Evolutionary conservation across 2,329 filamentous ascomycete species (phyloP).

Genomic region (Diaporthe caulivora): DNA sequence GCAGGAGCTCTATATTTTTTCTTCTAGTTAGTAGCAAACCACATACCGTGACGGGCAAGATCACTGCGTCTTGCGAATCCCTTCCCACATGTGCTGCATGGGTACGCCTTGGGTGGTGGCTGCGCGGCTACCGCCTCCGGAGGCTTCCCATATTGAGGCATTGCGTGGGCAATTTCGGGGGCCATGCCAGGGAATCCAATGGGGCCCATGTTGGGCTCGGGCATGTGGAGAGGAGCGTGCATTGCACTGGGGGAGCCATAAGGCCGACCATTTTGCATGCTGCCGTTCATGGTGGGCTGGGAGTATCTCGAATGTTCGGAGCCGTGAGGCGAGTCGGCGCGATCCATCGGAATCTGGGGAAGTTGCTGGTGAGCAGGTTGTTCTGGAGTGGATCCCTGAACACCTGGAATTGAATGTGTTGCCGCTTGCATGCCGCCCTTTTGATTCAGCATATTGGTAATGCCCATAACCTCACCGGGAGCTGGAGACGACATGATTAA

Average conservation of each 20-base stretch:
- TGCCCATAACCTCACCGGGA: conserved; percentile 64
- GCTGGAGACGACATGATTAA: conserved; percentile 57
- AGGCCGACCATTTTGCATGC: conserved; percentile 54
- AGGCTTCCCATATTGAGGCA: conserved; percentile 52
- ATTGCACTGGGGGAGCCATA: conserved; percentile 68
- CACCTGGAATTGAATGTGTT: conserved; percentile 48
- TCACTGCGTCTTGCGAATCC: conserved; percentile 95
- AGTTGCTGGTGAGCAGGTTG: conserved; percentile 43
- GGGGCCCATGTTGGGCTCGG: conserved; percentile 54
- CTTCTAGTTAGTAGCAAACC: neutral
- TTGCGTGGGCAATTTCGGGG: conserved; percentile 54
- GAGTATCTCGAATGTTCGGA: conserved; percentile 71
- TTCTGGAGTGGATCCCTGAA: conserved; percentile 46
- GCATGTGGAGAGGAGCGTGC: conserved; percentile 62
- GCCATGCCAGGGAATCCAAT: conserved; percentile 49
- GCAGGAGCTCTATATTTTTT: conserved; percentile 28
- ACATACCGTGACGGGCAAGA: conserved; percentile 84
- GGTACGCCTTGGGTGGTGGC: conserved; percentile 76
- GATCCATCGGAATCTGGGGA: conserved; percentile 58
- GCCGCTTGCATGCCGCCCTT: conserved; percentile 53
- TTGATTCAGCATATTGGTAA: conserved; percentile 66
- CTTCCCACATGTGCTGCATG: conserved; percentile 90
- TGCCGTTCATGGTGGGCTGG: conserved; percentile 55
- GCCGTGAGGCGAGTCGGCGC: conserved; percentile 69
- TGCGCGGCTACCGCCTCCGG: conserved; percentile 48